Percentiles rank a stretch among this genome's conserved stretches.
Evolutionary conservation across 352 stramenopile genomes (phyloP).

Genomic region (Phytophthora palmivora): DNA sequence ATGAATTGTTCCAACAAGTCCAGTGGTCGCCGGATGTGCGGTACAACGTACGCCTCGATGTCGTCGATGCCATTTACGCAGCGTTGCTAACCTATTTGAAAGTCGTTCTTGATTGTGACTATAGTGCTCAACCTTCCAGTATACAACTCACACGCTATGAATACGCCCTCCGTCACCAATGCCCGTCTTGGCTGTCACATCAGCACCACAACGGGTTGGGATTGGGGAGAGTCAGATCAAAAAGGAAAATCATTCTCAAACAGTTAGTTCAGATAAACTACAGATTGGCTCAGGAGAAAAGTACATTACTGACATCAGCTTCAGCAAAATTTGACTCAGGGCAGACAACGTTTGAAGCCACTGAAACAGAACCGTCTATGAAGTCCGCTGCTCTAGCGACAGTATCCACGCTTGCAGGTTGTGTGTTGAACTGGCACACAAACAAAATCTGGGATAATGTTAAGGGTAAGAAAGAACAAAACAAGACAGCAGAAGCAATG

Average conservation of each 20-base stretch:
- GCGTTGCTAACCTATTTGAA: constrained; percentile 14
- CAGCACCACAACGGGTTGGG: constrained; percentile 1
- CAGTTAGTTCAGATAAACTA: constrained; percentile 7
- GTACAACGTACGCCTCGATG: constrained; percentile 5
- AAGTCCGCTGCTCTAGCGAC: constrained; percentile 2
- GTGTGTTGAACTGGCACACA: constrained; percentile 12
- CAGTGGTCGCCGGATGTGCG: not conserved
- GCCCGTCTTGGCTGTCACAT: constrained; percentile 4
- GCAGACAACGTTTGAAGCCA: not conserved
- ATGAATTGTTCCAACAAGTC: constrained; percentile 7
- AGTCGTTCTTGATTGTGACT: not conserved
- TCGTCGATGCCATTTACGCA: constrained; percentile 17
- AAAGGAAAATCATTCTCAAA: constrained; percentile 6
- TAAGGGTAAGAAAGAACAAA: constrained; percentile 2
- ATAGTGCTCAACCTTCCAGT: too few relatives aligned
- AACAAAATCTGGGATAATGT: too few relatives aligned
- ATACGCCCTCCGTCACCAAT: too few relatives aligned
- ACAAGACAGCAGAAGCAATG: not conserved
- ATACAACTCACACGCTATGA: too few relatives aligned
- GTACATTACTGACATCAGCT: too few relatives aligned
- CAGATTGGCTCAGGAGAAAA: not conserved
- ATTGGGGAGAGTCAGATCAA: constrained; percentile 14
- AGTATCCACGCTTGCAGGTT: constrained; percentile 7
- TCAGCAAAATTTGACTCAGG: not conserved
- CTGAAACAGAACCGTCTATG: too few relatives aligned